A percentile compares a stretch with the other conserved stretches of the same genome.
Evolutionary conservation across 2,329 filamentous ascomycete genomes (phyloP).

Genomic region (Penicillium sp.): DNA sequence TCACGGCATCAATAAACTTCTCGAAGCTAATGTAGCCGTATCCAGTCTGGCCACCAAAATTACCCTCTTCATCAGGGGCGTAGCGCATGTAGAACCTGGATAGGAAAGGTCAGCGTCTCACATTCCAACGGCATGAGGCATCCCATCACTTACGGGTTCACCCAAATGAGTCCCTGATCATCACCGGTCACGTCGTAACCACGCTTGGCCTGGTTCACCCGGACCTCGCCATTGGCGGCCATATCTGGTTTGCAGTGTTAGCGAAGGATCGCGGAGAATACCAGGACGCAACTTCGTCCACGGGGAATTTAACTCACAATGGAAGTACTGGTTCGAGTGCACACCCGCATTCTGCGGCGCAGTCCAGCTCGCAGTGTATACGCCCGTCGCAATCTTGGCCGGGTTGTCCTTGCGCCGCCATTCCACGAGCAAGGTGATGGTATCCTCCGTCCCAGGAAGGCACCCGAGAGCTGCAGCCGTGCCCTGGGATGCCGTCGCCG

Average conservation of each 20-base stretch:
- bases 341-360: slow-evolving; percentile 88
- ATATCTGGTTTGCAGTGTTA: slow-evolving; percentile 53
- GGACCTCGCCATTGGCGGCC: slow-evolving; percentile 76
- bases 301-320: slow-evolving; percentile 51
- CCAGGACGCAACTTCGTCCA: background rate
- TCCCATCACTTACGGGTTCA: slow-evolving; percentile 64
- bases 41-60: slow-evolving; percentile 85
- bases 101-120: background rate
- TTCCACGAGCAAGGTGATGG: slow-evolving; percentile 84
- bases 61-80: slow-evolving; percentile 88
- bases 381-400: slow-evolving; percentile 72
- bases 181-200: slow-evolving; percentile 95
- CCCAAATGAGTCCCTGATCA: slow-evolving; percentile 68
- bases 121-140: background rate
- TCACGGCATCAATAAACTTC: slow-evolving; percentile 89
- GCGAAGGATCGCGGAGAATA: background rate
- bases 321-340: slow-evolving; percentile 97
- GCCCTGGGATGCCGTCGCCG: slow-evolving; percentile 76
- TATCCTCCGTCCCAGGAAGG: slow-evolving; percentile 79
- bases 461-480: slow-evolving; percentile 77
- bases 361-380: slow-evolving; percentile 94
- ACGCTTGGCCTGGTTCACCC: slow-evolving; percentile 88
- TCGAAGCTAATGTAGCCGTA: slow-evolving; percentile 95
- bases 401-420: slow-evolving; percentile 73
- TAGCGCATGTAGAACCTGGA: slow-evolving; percentile 84